These are phyloP conservation scores for Reticulascus tulasneorum DNA, from an alignment of 2,329 filamentous ascomycete species.

Conservation along the genomic window DNA sequence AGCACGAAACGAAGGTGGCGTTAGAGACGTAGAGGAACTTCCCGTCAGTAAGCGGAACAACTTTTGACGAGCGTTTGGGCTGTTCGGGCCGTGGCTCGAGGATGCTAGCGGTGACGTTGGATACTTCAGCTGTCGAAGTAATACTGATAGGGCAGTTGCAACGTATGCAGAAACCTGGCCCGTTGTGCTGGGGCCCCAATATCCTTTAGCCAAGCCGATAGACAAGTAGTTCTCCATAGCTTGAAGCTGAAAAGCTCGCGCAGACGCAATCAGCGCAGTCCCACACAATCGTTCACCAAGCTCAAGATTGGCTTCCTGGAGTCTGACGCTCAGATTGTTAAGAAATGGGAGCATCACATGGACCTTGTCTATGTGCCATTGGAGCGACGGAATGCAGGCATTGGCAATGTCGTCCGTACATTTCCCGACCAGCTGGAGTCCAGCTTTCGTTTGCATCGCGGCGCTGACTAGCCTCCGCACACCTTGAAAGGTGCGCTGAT, in stretches of 20 bases:
- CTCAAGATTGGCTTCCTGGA: slow-evolving; percentile 19
- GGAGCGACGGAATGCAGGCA: not conserved
- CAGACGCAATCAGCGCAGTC: slow-evolving; percentile 26
- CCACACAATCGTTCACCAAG: slow-evolving; percentile 24
- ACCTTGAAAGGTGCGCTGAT: too few species aligned
- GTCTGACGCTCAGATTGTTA: slow-evolving; percentile 34
- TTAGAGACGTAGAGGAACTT: too few species aligned
- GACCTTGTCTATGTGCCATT: slow-evolving; percentile 13
- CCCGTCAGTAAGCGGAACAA: too few species aligned
- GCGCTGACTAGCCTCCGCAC: not conserved
- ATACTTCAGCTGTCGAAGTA: not conserved
- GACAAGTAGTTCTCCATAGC: slow-evolving; percentile 7
- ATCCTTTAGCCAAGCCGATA: slow-evolving; percentile 2
- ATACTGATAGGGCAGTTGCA: not conserved
- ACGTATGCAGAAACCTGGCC: not conserved
- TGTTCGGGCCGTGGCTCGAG: too few species aligned
- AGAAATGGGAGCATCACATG: slow-evolving; percentile 33
- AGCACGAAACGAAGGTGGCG: too few species aligned
- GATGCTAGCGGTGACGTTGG: too few species aligned
- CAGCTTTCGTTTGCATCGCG: not conserved
- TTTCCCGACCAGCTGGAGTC: not conserved
- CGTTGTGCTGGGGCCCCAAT: slow-evolving; percentile 1
- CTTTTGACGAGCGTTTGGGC: too few species aligned
- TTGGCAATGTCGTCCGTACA: slow-evolving; percentile 1
- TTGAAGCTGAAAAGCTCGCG: slow-evolving; percentile 12